Percentiles rank a stretch among this genome's conserved stretches.
Conservation (phyloP, 768 basidiomycete species). For the Hericium coralloides region DNA sequence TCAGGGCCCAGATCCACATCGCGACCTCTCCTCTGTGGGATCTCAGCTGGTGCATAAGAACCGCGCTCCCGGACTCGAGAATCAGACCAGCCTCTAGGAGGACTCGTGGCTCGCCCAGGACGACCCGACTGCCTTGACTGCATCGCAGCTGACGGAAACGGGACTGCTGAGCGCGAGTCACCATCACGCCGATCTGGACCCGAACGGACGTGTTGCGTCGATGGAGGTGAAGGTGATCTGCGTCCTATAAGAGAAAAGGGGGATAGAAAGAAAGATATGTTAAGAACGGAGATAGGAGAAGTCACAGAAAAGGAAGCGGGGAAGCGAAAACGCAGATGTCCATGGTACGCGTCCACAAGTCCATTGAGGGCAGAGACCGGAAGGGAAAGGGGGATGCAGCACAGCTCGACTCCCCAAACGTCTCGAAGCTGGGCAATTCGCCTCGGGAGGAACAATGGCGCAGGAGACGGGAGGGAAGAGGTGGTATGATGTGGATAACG, state of each 20-base stretch:
- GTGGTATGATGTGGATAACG: slow-evolving; percentile 17
- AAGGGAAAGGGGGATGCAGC: background rate
- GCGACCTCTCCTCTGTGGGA: slow-evolving; percentile 10
- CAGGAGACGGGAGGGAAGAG: slow-evolving; percentile 5
- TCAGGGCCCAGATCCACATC: slow-evolving; percentile 3
- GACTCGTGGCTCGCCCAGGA: slow-evolving; percentile 8
- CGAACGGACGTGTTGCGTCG: slow-evolving; percentile 6
- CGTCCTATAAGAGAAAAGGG: slow-evolving; percentile 16
- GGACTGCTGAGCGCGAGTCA: slow-evolving; percentile 1
- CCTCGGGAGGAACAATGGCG: slow-evolving; percentile 7
- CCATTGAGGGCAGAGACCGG: slow-evolving; percentile 10
- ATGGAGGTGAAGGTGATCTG: slow-evolving; percentile 13
- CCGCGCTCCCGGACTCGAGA: slow-evolving; percentile 4
- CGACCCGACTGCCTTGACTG: background rate
- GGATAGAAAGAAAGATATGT: no score
- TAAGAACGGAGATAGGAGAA: slow-evolving; percentile 4
- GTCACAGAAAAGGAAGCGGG: slow-evolving; percentile 12
- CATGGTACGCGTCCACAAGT: slow-evolving; percentile 14
- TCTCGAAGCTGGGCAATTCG: slow-evolving; percentile 12
- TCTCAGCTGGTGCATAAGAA: slow-evolving; percentile 2
- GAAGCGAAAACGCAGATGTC: slow-evolving; percentile 14
- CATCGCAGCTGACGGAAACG: background rate
- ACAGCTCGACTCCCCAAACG: slow-evolving; percentile 15
- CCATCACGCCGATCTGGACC: slow-evolving; percentile 7
- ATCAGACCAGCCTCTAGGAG: slow-evolving; percentile 2